phyloP scores from a whole-genome alignment of 352 stramenopile species.

The Phytophthora sojae region DNA sequence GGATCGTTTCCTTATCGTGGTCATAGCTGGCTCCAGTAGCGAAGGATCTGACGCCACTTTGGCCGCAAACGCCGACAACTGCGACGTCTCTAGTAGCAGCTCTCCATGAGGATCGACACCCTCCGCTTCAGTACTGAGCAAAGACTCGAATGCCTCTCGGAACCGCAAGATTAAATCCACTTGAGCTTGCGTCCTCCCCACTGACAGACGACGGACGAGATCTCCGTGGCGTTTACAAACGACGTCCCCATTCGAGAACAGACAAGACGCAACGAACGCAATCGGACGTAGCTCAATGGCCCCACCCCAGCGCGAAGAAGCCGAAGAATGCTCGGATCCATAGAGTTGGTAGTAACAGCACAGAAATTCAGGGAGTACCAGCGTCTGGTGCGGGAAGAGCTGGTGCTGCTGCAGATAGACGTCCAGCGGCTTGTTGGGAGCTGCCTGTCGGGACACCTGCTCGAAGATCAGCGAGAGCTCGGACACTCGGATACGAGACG shows the following conservation, averaged over 20 bases:
- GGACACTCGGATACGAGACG: slow-evolving; percentile 55
- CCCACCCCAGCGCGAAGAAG: slow-evolving; percentile 15
- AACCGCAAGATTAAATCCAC: slow-evolving; percentile 70
- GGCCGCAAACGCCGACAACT: slow-evolving; percentile 53
- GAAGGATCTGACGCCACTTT: slow-evolving; percentile 52
- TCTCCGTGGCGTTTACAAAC: slow-evolving; percentile 62
- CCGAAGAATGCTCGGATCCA: slow-evolving; percentile 37
- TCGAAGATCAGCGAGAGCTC: slow-evolving; percentile 53
- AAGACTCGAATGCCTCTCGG: slow-evolving; percentile 63
- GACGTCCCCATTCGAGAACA: slow-evolving; percentile 71
- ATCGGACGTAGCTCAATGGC: slow-evolving; percentile 59
- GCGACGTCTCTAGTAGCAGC: slow-evolving; percentile 44
- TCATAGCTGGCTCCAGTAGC: slow-evolving; percentile 49
- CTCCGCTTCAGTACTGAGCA: slow-evolving; percentile 34
- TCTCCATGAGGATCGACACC: slow-evolving; percentile 2
- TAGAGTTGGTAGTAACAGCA: slow-evolving; percentile 81
- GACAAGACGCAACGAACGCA: slow-evolving; percentile 67
- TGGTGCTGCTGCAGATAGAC: slow-evolving; percentile 69
- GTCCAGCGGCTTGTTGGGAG: slow-evolving; percentile 59
- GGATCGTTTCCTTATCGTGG: slow-evolving; percentile 51
- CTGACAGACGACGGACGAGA: slow-evolving; percentile 60
- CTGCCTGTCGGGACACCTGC: slow-evolving; percentile 41
- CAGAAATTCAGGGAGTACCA: slow-evolving; percentile 67
- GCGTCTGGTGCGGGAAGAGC: slow-evolving; percentile 53
- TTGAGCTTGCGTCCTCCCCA: slow-evolving; percentile 65